Base-by-base conservation (phyloP, 768 basidiomycete species). In the Suillus placidus region DNA sequence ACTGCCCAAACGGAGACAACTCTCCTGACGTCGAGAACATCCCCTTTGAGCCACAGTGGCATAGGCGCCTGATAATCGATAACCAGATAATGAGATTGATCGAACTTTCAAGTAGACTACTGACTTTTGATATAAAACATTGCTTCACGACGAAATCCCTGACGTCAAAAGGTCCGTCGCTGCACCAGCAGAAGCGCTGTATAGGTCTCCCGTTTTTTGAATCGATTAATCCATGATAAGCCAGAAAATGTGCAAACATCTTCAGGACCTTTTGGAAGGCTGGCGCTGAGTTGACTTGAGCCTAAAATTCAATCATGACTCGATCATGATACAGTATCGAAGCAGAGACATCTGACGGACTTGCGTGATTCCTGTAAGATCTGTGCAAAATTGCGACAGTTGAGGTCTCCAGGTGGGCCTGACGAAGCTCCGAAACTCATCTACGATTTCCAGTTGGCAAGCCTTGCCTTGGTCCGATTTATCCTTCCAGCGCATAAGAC, bases 361-460 rank as follows among this genome's bases (percentile, higher is more conserved):
- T 83, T 99, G 97, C 3, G 88, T 90, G 65, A 99, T 95, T 20
- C 95, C 95, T 12, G 97, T 99, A 55, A 99, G 82, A 42, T 86
- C 78, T 23, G 84, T 94, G 76, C 97, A 98, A 74, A 97, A 99
- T 4, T 83, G 78, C 8, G 93, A 90, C 8, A 99, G 83, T 61
- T 77, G 81, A 1, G 96, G 95, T 52, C 85, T 81, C 94, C 95
- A 98, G 7, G 88, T 91, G 8, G 97, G 97, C 72, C 82, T 83
- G 52, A 98, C 94, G 76, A 93, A 97, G 69, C 87, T 89, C 67
- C 92, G 88, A 80, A 95, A 99, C 74, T 94, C 92, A 69, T 87
- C 91, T 23, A 91, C 83, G 45, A 91, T 80, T 72, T 89, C 86
- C 30, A 98, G 81, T 51, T 81, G 80, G 65, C 81, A 84, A 12